Conservation (phyloP, 2,329 filamentous ascomycete species). For the Diaporthe longicolla region DNA sequence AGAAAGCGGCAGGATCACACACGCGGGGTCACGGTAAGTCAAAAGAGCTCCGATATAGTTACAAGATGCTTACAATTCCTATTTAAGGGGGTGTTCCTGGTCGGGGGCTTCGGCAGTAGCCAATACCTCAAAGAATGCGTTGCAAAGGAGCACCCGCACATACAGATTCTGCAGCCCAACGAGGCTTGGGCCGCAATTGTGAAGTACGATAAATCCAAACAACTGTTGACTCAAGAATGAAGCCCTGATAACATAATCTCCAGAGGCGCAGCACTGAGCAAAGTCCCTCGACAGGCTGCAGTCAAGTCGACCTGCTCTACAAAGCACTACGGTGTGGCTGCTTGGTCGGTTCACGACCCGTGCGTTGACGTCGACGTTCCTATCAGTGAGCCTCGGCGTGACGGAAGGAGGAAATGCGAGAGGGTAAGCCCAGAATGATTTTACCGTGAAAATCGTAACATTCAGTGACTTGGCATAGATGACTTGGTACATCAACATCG, state of each 20-base stretch:
- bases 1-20: not conserved
- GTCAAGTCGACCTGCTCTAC: not conserved
- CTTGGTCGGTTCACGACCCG: not conserved
- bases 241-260: not conserved
- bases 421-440: not conserved
- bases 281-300: not conserved
- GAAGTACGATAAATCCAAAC: not conserved
- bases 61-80: not conserved
- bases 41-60: not conserved
- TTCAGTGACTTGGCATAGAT: not conserved
- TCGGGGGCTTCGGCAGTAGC: conserved; percentile 21
- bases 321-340: not conserved
- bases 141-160: not conserved
- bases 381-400: not conserved
- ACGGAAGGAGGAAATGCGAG: not conserved
- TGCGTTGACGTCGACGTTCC: not conserved
- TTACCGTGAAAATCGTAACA: not conserved
- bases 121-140: conserved; percentile 4
- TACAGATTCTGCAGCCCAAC: conserved; percentile 5
- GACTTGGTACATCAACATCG: not conserved
- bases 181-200: not conserved
- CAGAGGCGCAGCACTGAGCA: not conserved
- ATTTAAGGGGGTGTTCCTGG: not conserved
- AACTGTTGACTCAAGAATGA: not conserved
- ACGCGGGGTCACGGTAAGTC: not conserved